Evolutionary conservation across 208 protist genomes (phyloP), one percentile per base, ranked within the genome.

Genomic region (Leishmania guyanensis): DNA sequence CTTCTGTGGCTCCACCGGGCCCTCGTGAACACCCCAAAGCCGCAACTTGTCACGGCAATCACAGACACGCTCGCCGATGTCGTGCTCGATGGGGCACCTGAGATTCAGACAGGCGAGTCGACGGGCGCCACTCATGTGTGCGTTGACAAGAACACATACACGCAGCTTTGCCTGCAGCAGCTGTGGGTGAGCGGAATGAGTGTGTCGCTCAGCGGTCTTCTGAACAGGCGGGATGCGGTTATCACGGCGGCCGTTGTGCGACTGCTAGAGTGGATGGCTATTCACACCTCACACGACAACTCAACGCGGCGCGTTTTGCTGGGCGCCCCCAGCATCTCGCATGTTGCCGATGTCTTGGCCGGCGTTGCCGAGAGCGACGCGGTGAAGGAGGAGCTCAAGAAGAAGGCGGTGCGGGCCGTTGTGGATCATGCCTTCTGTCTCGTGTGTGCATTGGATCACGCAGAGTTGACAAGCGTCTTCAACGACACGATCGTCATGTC

Each of bases 401-500:
- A 86, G 50, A 66, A 77, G 53, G 74, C 29, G 0, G 78, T 85
- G 26, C 53, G 51, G 16, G 58, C 53, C 14, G 64, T 72, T 0
- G 81, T 87, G n/a, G 82, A 81, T 43, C 70, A 78, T 16, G 71
- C 73, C 12, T 71, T 85, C 20, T 43, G 66, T 29, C 64, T 89
- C 2, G 43, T 88, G n/a, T 75, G 75, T n/a, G 79, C 65, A 14
- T 39, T 93, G 36, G 68, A 85, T n/a, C 83, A 53, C 17, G 33
- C 43, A 29, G 80, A 85, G 33, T 77, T 82, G 46, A 66, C 75
- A 14, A 79, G 64, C 58, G 77, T 88, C 53, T 78, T 88, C 29
- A 56, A 56, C 22, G 84, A 84, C 65, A 80, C 64, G 39, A 39
- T 86, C 56, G 79, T 95, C 33, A 74, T 70, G 68, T 84, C 84